These are phyloP conservation scores for Omphalotus olearius DNA, from an alignment of 1,284 basidiomycete genomes.

Conservation along the genomic window DNA sequence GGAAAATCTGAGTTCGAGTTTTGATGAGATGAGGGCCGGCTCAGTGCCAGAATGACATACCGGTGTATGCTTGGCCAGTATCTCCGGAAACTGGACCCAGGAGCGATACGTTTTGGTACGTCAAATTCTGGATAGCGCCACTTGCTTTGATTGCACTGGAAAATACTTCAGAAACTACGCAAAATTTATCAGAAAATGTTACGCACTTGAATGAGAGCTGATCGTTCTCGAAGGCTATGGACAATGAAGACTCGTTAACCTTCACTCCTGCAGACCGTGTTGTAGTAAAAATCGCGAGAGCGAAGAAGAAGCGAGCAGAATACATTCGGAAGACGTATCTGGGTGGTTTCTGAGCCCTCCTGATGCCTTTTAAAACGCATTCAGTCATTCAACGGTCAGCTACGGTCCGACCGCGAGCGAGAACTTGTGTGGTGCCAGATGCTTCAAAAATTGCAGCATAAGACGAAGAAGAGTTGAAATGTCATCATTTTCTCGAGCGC, in stretches of 20 bases:
- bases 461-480: too few species aligned
- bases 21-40: neutral
- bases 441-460: too few species aligned
- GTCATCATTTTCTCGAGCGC: too few species aligned
- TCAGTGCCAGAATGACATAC: constrained; percentile 1
- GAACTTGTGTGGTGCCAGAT: too few species aligned
- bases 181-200: neutral
- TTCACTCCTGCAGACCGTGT: neutral
- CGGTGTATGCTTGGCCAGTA: constrained; percentile 14
- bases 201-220: constrained; percentile 14
- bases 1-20: constrained; percentile 12
- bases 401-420: too few species aligned
- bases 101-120: constrained; percentile 6
- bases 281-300: too few species aligned
- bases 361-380: too few species aligned
- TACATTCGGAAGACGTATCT: too few species aligned
- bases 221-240: constrained; percentile 9
- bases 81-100: constrained; percentile 14
- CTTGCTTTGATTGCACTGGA: constrained; percentile 14
- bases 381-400: too few species aligned
- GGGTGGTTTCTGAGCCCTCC: too few species aligned
- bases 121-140: constrained; percentile 14
- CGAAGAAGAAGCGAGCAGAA: too few species aligned
- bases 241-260: neutral
- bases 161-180: neutral